A percentile compares a stretch with the other conserved stretches of the same genome.
phyloP scores from a whole-genome alignment of 768 basidiomycete genomes.

The Lyophyllum shimeji region DNA sequence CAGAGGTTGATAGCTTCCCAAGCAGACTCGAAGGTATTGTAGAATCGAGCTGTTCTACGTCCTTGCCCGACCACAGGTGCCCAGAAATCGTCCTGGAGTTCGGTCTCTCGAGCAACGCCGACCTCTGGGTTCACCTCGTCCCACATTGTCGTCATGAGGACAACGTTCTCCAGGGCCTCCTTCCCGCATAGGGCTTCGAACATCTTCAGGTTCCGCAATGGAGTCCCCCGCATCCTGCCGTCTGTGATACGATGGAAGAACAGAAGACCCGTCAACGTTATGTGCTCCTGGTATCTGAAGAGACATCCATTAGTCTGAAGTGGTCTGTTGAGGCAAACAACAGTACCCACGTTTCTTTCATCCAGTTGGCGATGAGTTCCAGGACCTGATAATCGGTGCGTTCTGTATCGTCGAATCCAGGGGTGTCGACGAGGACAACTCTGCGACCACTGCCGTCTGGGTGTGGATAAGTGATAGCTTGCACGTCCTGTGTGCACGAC shows the following conservation, averaged over 20 bases:
- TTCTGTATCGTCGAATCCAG: conserved; percentile 28
- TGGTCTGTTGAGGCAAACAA: not conserved
- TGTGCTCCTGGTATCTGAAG: conserved; percentile 22
- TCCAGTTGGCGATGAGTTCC: conserved; percentile 22
- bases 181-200: conserved; percentile 51
- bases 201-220: conserved; percentile 43
- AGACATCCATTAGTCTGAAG: not conserved
- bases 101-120: conserved; percentile 35
- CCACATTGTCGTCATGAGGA: conserved; percentile 52
- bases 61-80: conserved; percentile 41
- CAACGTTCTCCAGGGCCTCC: conserved; percentile 39
- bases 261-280: conserved; percentile 37
- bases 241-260: conserved; percentile 47
- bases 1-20: conserved; percentile 34
- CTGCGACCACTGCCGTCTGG: conserved; percentile 17
- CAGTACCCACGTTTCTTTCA: conserved; percentile 22
- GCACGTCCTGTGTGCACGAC: conserved; percentile 22
- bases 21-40: conserved; percentile 33
- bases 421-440: conserved; percentile 26
- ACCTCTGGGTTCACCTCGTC: conserved; percentile 30
- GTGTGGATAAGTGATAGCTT: conserved; percentile 17
- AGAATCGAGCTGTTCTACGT: conserved; percentile 34
- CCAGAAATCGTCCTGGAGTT: conserved; percentile 44
- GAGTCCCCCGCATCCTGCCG: conserved; percentile 37
- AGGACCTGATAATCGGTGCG: conserved; percentile 24